Percentiles rank a stretch among this genome's conserved stretches.
These are phyloP conservation scores for Paradendryphiella salina DNA, from an alignment of 2,329 filamentous ascomycete species.

Conservation along the genomic window DNA sequence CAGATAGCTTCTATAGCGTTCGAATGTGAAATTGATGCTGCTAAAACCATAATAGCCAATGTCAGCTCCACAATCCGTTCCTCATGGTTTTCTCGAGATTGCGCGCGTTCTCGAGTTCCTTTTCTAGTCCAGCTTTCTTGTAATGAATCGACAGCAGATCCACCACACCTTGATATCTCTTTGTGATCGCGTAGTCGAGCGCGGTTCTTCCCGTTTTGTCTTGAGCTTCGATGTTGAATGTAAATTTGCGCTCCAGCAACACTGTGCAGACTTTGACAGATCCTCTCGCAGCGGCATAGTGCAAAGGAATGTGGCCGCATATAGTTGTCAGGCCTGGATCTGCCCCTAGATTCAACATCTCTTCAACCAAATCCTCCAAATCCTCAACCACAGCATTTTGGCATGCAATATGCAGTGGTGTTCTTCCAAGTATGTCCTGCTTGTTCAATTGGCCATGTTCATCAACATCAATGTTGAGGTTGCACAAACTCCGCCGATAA, in stretches of 20 bases:
- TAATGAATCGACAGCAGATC: neutral
- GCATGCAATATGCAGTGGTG: constrained; percentile 12
- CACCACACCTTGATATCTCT: neutral
- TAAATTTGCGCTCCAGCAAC: neutral
- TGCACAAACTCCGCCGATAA: too few relatives aligned
- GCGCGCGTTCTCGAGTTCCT: neutral
- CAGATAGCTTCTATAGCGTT: too few relatives aligned
- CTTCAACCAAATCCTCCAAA: neutral
- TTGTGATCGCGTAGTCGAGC: neutral
- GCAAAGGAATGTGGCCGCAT: constrained; percentile 13
- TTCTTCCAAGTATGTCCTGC: constrained; percentile 9
- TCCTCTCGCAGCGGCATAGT: constrained; percentile 16
- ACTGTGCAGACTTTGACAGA: neutral
- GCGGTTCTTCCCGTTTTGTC: neutral
- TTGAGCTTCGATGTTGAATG: neutral
- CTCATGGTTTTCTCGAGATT: neutral
- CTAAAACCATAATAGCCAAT: too few relatives aligned
- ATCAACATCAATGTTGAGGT: too few relatives aligned
- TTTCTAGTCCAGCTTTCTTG: neutral
- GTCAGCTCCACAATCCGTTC: neutral
- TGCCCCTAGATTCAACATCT: neutral
- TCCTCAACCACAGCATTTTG: neutral
- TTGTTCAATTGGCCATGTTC: neutral
- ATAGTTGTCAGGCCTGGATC: neutral
- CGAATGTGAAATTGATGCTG: too few relatives aligned